These are phyloP conservation scores for Amanita muscaria DNA, from an alignment of 768 basidiomycete genomes.

Conservation along the genomic window DNA sequence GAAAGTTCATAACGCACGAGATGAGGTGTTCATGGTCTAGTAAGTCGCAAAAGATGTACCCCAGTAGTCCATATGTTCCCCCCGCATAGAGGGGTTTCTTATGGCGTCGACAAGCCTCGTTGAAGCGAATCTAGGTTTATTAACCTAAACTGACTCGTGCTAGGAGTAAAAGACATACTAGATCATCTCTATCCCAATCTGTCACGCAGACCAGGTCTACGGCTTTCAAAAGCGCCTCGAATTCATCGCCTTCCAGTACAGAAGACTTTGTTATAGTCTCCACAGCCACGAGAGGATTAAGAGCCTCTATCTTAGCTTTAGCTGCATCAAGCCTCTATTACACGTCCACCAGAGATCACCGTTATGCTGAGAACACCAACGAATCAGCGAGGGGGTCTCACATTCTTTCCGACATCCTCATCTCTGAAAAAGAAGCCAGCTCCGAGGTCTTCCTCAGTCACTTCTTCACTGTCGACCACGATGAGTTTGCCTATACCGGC, in stretches of 20 bases:
- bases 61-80: slow-evolving; percentile 81
- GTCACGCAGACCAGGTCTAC: slow-evolving; percentile 87
- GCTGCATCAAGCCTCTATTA: slow-evolving; percentile 78
- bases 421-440: slow-evolving; percentile 92
- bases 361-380: slow-evolving; percentile 26
- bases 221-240: slow-evolving; percentile 49
- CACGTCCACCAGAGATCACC: slow-evolving; percentile 27
- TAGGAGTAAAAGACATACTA: slow-evolving; percentile 43
- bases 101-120: slow-evolving; percentile 67
- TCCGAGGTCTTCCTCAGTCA: slow-evolving; percentile 81
- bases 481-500: slow-evolving; percentile 90
- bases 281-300: slow-evolving; percentile 88
- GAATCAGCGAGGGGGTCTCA: slow-evolving; percentile 25
- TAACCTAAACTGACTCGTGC: slow-evolving; percentile 8
- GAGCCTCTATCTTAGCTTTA: slow-evolving; percentile 71
- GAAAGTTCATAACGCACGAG: slow-evolving; percentile 46
- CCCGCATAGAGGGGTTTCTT: slow-evolving; percentile 86
- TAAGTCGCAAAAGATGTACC: slow-evolving; percentile 94
- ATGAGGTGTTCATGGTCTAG: slow-evolving; percentile 79
- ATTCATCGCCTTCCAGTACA: slow-evolving; percentile 34
- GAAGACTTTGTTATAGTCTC: slow-evolving; percentile 50
- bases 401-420: slow-evolving; percentile 86
- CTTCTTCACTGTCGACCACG: slow-evolving; percentile 69
- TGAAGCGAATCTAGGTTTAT: slow-evolving; percentile 55
- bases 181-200: slow-evolving; percentile 58